Base-by-base conservation (phyloP, 441 rosid species). In the Erodium chrysanthum region DNA sequence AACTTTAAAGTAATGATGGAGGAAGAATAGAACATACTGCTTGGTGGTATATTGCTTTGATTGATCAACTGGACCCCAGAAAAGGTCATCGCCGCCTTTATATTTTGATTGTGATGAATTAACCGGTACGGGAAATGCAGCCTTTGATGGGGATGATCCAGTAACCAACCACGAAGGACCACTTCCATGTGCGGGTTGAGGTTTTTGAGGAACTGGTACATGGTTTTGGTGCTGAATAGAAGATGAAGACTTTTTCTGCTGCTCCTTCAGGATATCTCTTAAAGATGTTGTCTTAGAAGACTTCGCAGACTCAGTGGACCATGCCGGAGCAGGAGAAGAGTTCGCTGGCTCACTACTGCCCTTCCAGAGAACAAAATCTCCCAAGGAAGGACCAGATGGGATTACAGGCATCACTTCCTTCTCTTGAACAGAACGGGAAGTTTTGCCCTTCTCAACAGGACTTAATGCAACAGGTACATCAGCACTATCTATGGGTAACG, bases 51-150 rank as follows among this genome's bases (percentile, higher is more conserved):
- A 92, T 73, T 81, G 92, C 74, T 83, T 87, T 48, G 90, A 78
- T 65, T 87, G 95, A 78, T 88, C 96, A 74, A 78, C 22, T 15
- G 99, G 97, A 56, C 99, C 98, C 96, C 98, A 95, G 76, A 94
- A 94, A 29, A 94, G 85, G 73, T 94, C 96, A 68, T 89, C 96
- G 44, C 91, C 96, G 68, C 74, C 97, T 73, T 83, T 85, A 70
- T 77, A 42, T 73, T 85, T 95, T 35, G 85, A 81, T 71, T 86
- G 91, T 66, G 80, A 71, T 73, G 87, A 81, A 72, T 84, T 84
- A 5, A 76, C 78, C 83, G 78, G 87, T 54, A 78, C 25, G 8
- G 90, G 84, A 80, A 91, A 77, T 66, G 85, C 83, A 65, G 77
- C 83, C 81, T 88, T 90, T 0, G 86, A 76, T 2, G 91, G 85